Evolutionary conservation across 2,329 filamentous ascomycete genomes (phyloP).

Genomic region (Sporothrix variecibatus): DNA sequence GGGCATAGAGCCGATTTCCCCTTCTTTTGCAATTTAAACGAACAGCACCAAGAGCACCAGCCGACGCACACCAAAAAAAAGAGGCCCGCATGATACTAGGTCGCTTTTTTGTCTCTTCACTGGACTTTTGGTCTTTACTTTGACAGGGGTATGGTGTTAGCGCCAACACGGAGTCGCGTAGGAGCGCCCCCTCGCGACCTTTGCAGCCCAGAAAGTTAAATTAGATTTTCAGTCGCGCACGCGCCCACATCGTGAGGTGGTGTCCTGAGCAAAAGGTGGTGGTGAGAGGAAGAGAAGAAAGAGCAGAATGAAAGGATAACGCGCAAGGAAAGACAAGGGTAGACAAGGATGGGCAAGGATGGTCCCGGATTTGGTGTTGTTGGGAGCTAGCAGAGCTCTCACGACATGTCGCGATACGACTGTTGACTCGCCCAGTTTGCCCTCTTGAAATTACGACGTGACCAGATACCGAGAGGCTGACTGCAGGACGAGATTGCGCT

Average conservation of each 20-base stretch:
- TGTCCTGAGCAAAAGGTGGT: background rate
- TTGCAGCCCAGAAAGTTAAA: constrained; percentile 5
- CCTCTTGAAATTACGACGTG: constrained; percentile 6
- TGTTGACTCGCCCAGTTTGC: background rate
- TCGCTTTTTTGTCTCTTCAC: background rate
- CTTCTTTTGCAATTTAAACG: background rate
- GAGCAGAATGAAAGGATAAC: background rate
- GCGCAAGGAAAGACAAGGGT: background rate
- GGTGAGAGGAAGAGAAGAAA: background rate
- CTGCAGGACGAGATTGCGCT: background rate
- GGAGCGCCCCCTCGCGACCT: background rate
- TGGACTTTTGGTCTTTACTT: background rate
- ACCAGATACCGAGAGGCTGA: background rate
- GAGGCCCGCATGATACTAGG: background rate
- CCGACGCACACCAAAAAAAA: too few species aligned
- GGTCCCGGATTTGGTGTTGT: constrained; percentile 1
- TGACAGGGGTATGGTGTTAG: constrained; percentile 11
- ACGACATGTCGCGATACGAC: background rate
- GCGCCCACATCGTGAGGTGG: background rate
- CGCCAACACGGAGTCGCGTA: constrained; percentile 8
- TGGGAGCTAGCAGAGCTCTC: background rate
- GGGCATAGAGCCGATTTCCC: background rate
- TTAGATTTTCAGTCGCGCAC: constrained; percentile 17
- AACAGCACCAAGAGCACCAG: background rate
- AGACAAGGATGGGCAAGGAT: background rate